Base-by-base conservation (phyloP, 768 basidiomycete genomes). In the Agaricus bisporus region DNA sequence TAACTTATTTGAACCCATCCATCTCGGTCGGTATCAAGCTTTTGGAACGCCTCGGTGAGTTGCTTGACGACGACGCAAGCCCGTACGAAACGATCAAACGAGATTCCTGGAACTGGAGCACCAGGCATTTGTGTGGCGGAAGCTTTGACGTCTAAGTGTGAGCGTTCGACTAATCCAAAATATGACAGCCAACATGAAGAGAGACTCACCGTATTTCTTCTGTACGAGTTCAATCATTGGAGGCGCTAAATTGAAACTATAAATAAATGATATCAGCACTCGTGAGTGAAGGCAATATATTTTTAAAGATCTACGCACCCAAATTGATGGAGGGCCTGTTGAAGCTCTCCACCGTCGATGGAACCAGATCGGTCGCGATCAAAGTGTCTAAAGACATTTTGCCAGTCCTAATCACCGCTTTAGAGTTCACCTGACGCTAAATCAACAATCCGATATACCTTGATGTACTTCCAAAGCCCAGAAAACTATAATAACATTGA, bases 81-180 rank as follows among this genome's bases (percentile, higher is more conserved):
- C 51, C 90, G 81, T 22, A 92, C 86, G 72, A 92, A 92, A 58
- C 89, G 85, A 66, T 91, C 91, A 62, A 92, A 92, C 4, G 83
- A 79, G 70, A 92, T 89, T 0, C 88, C 88, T 0, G 76, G 70
- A 9, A 67, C 17, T 2, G 73, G 65, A 3, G 61, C 69, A 0
- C 66, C 68, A 32, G 63, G 62, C 37, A 63, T 66, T 32, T 63
- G 61, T 11, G 71, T 58, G 22, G 71, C 65, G 15, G 75, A 67
- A 38, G 80, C 85, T 88, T 81, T 78, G 58, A 77, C 66, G 67
- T 80, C 80, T 81, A 73, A 32, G 32, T 6, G 32, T 32, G 32
- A 32, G 32, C 32, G 32, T 32, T 32, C 32, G 32, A 32, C 32
- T 32, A 7, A 32, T 32, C 32, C 32, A 32, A 32, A 32, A 32